Conservation (phyloP, 257 asterid genomes). For the Lithospermum erythrorhizon region DNA sequence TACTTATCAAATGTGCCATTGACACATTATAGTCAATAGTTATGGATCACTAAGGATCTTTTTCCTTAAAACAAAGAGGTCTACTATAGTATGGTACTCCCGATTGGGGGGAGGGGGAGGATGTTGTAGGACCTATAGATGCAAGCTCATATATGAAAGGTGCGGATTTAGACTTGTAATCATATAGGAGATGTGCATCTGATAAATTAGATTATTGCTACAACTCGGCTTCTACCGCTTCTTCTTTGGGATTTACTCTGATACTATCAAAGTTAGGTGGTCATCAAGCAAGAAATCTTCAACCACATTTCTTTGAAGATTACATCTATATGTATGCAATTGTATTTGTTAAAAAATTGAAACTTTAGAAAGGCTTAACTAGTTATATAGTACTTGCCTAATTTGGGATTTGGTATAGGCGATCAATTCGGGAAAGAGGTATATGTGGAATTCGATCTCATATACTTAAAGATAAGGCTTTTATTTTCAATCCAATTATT, state of each 20-base stretch:
- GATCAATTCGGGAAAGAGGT: no score
- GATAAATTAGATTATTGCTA: conserved; percentile 2
- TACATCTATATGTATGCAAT: no score
- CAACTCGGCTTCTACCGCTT: conserved; percentile 3
- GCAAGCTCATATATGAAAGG: conserved; percentile 12
- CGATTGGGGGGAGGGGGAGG: no score
- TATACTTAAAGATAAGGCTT: no score
- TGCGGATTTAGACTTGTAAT: conserved; percentile 5
- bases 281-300: neutral
- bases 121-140: conserved; percentile 11
- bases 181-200: conserved; percentile 6
- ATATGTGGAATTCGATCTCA: no score
- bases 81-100: no score
- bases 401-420: no score
- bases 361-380: no score
- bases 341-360: neutral
- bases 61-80: conserved; percentile 13
- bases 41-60: conserved; percentile 9
- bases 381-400: no score
- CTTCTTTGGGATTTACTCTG: neutral
- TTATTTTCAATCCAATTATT: no score
- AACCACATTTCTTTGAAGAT: neutral
- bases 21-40: conserved; percentile 1
- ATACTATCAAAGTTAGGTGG: neutral
- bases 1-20: conserved; percentile 8